phyloP scores from a whole-genome alignment of 2,329 filamentous ascomycete species.

The Colletotrichum trifolii region DNA sequence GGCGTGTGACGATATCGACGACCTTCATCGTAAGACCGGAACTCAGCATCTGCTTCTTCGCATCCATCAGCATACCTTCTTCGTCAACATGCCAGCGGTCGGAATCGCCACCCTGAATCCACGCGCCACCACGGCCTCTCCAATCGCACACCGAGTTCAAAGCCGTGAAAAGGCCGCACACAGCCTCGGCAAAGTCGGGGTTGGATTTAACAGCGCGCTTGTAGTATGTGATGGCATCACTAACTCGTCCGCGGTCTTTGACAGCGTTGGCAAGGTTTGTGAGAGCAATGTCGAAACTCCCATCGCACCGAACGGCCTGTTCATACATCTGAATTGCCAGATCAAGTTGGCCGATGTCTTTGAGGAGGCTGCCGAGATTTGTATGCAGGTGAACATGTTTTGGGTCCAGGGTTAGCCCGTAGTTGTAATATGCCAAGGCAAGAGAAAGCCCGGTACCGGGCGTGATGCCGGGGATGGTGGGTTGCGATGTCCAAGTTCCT shows the following conservation, averaged over 20 bases:
- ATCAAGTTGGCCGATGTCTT: conserved; percentile 93
- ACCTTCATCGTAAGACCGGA: conserved; percentile 92
- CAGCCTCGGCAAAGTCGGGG: conserved; percentile 94
- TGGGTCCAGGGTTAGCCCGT: conserved; percentile 86
- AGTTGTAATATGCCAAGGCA: conserved; percentile 94
- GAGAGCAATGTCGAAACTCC: conserved; percentile 95
- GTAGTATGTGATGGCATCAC: conserved; percentile 93
- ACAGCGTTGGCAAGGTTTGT: conserved; percentile 98
- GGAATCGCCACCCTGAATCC: conserved; percentile 76
- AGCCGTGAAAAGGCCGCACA: conserved; percentile 94
- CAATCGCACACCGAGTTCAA: conserved; percentile 97
- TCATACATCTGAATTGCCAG: conserved; percentile 98
- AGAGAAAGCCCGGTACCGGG: conserved; percentile 89
- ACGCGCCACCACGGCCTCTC: conserved; percentile 87
- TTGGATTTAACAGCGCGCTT: conserved; percentile 90
- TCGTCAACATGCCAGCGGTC: conserved; percentile 96
- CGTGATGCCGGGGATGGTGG: conserved; percentile 78
- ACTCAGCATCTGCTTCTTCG: conserved; percentile 65
- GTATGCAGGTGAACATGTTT: conserved; percentile 97
- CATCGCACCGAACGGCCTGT: conserved; percentile 89
- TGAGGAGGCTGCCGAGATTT: conserved; percentile 92
- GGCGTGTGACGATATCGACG: conserved; percentile 88
- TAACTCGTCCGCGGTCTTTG: conserved; percentile 93
- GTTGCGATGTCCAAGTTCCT: conserved; percentile 38
- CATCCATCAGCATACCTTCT: conserved; percentile 83